Evolutionary conservation across 2,329 filamentous ascomycete species (phyloP).

Genomic region (Cytospora mali): DNA sequence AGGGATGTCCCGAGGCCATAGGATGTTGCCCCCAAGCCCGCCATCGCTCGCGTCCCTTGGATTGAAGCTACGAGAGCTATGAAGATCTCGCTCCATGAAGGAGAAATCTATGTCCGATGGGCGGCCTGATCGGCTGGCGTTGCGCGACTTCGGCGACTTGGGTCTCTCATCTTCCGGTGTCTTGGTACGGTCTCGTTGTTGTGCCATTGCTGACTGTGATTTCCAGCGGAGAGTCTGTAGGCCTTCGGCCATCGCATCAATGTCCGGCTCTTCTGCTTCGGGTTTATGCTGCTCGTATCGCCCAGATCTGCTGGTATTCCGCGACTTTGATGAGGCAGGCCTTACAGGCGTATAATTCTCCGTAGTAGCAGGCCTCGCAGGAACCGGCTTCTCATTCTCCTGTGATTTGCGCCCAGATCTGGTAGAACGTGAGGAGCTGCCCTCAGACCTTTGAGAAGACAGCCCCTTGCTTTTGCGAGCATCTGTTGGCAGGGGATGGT

Average conservation of each 20-base stretch:
- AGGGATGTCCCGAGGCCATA: background rate
- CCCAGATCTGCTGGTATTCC: constrained; percentile 17
- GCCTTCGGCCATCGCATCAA: background rate
- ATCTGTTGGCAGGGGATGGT: background rate
- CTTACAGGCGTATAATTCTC: background rate
- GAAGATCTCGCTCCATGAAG: constrained; percentile 23
- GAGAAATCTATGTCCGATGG: background rate
- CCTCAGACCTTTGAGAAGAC: background rate
- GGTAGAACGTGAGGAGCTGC: background rate
- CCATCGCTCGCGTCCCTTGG: constrained; percentile 36
- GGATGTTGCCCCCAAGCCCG: constrained; percentile 25
- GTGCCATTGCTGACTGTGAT: constrained; percentile 1
- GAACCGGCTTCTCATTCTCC: background rate
- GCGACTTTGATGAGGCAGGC: constrained; percentile 24
- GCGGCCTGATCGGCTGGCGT: constrained; percentile 36
- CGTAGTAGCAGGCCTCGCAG: background rate
- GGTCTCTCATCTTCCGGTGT: constrained; percentile 30
- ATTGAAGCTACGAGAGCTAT: constrained; percentile 29
- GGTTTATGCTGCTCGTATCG: constrained; percentile 2
- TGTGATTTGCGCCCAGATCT: background rate
- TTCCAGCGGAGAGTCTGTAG: background rate
- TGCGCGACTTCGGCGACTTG: constrained; percentile 41
- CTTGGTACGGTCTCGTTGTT: background rate
- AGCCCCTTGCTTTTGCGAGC: background rate
- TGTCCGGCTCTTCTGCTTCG: constrained; percentile 2